Base-by-base conservation (phyloP, 1,284 basidiomycete species). In the Moesziomyces aphidis region DNA sequence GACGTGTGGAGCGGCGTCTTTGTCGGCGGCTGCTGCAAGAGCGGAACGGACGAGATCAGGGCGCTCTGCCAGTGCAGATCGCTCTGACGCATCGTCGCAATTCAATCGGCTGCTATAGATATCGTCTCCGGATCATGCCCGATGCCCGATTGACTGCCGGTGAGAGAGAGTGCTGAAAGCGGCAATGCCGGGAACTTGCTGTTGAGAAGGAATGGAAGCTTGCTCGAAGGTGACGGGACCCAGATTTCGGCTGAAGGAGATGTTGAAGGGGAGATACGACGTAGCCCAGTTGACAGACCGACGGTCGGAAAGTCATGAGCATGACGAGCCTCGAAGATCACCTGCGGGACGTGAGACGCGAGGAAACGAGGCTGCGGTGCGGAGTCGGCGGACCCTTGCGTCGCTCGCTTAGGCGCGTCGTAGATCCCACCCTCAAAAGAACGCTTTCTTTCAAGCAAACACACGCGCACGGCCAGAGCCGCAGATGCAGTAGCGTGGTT, bases 11-110 rank as follows among this genome's bases (percentile, higher is more conserved):
- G 55, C 19, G 77, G 76, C 22, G 69, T 70, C 19, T 78, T 77
- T 62, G 64, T 79, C 2, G 77, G 77, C 11, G 77, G 77, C 13
- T 79, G 77, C 68, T 79, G 77, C 67, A 79, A 79, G 66, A 73
- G 68, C 52, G 70, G 74, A 5, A 74, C 74, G 0, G 56, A 70
- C 43, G 77, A 79, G 56, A 79, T 77, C 24, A 52, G 54, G 2
- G 75, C 74, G 10, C 59, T 77, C 13, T 71, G 73, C 51, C 63
- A 61, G 31, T 60, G 55, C 50, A 57, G 61, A 21, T 55, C 61
- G 17, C 22, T 43, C 13, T 62, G 26, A 46, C 22, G 17, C 26
- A 28, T 28, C 26, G 1, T 6, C 5, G 26, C 34, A n/a, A 55
- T 55, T 23, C 21, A 42, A 28, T 9, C 1, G 6, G n/a, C 31